A percentile compares a stretch with the other conserved stretches of the same genome.
These are phyloP conservation scores for Rhodosporidiobolus odoratus DNA, from an alignment of 768 basidiomycete species.

Conservation along the genomic window DNA sequence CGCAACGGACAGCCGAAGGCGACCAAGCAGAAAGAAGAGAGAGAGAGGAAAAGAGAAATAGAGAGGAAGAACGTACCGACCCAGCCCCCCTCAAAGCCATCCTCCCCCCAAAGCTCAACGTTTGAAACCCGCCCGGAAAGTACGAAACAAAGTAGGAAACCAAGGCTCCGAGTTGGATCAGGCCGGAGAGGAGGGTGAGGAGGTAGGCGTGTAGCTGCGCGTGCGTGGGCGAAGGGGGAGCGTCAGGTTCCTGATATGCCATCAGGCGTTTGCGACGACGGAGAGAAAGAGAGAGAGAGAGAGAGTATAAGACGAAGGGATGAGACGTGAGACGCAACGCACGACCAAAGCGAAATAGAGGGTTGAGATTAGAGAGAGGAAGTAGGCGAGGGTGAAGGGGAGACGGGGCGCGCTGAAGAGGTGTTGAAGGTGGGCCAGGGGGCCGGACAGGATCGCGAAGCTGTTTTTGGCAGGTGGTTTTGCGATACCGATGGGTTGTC, in stretches of 20 bases:
- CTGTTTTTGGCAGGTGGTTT: too few relatives aligned
- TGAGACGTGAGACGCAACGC: slow-evolving; percentile 45
- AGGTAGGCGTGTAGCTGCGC: slow-evolving; percentile 72
- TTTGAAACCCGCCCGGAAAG: slow-evolving; percentile 64
- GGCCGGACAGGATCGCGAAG: slow-evolving; percentile 57
- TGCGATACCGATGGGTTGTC: neutral
- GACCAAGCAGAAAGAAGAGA: neutral
- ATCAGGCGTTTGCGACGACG: neutral
- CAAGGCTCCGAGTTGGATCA: slow-evolving; percentile 77
- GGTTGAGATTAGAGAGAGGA: slow-evolving; percentile 74
- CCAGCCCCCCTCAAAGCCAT: slow-evolving; percentile 35
- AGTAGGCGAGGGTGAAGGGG: slow-evolving; percentile 63
- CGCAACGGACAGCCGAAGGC: neutral
- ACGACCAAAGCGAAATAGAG: slow-evolving; percentile 89
- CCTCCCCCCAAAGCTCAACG: slow-evolving; percentile 28
- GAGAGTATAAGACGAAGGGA: neutral
- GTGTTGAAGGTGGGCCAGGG: slow-evolving; percentile 87
- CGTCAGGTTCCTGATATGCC: too few relatives aligned
- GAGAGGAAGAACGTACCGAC: slow-evolving; percentile 11
- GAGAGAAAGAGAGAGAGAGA: neutral
- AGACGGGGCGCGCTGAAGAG: slow-evolving; percentile 47
- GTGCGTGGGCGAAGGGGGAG: neutral
- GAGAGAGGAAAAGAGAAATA: neutral
- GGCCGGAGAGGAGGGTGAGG: slow-evolving; percentile 74
- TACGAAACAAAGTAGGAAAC: slow-evolving; percentile 87